Evolutionary conservation across 2,329 filamentous ascomycete genomes (phyloP).

Genomic region (Penicillium sp.): DNA sequence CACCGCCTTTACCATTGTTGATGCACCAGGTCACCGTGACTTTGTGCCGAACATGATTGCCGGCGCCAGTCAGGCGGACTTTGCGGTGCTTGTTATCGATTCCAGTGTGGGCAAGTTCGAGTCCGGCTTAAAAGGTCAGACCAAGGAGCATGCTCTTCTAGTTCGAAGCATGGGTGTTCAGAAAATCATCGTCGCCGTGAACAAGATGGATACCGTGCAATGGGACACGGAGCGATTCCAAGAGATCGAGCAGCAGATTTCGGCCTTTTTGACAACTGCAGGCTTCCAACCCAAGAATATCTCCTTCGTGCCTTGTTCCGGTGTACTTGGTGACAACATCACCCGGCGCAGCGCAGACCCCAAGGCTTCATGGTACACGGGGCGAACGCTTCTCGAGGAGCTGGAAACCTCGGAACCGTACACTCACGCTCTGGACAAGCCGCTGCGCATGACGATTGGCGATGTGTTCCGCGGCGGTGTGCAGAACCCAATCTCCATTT

Average conservation of each 20-base stretch:
- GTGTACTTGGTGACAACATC: constrained; percentile 87
- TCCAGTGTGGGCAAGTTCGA: constrained; percentile 90
- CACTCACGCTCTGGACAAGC: constrained; percentile 73
- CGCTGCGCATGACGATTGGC: constrained; percentile 82
- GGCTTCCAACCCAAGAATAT: constrained; percentile 84
- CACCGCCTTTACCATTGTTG: constrained; percentile 89
- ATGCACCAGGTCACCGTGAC: constrained; percentile 91
- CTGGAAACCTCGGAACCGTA: constrained; percentile 82
- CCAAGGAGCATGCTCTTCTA: constrained; percentile 88
- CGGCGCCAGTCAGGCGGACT: constrained; percentile 92
- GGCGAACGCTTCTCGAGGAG: constrained; percentile 79
- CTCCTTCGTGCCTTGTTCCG: constrained; percentile 87
- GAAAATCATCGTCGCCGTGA: constrained; percentile 85
- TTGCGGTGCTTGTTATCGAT: constrained; percentile 93
- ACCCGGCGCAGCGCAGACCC: constrained; percentile 54
- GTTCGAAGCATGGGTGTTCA: constrained; percentile 90
- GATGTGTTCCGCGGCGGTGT: constrained; percentile 84
- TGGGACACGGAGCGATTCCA: constrained; percentile 86
- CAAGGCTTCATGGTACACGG: constrained; percentile 77
- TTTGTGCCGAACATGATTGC: constrained; percentile 99
- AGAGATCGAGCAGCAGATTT: constrained; percentile 83
- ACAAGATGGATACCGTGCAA: constrained; percentile 86
- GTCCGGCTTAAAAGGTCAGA: constrained; percentile 90
- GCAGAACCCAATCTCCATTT: constrained; percentile 81
- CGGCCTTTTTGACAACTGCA: constrained; percentile 79